phyloP scores from a whole-genome alignment of 208 protist species.

The Leishmania amazonensis region DNA sequence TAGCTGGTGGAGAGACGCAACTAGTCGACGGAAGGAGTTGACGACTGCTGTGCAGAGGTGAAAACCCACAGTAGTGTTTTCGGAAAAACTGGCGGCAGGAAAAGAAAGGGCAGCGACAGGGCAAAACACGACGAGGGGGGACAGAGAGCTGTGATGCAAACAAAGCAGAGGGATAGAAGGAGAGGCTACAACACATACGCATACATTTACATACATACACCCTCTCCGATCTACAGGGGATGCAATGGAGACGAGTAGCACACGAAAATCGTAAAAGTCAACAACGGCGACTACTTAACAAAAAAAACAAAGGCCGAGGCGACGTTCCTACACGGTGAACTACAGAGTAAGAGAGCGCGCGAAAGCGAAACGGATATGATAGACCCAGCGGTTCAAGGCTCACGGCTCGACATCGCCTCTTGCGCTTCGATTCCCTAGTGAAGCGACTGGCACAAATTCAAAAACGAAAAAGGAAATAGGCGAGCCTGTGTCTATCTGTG shows the following conservation, averaged over 20 bases:
- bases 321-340: too few species aligned
- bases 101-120: neutral
- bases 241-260: neutral
- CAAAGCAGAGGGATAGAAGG: neutral
- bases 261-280: neutral
- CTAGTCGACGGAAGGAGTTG: neutral
- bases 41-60: neutral
- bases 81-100: neutral
- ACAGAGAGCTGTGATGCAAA: neutral
- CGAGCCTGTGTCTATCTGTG: neutral
- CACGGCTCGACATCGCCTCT: neutral
- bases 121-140: neutral
- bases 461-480: neutral
- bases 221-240: neutral
- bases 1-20: constrained; percentile 1
- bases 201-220: neutral
- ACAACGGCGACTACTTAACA: too few species aligned
- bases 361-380: neutral
- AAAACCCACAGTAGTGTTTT: neutral
- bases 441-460: too few species aligned
- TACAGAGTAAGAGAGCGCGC: neutral
- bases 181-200: neutral
- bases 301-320: too few species aligned
- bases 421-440: neutral
- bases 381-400: neutral